phyloP scores from a whole-genome alignment of 169 alveolate genomes.

The Perkinsus chesapeaki region DNA sequence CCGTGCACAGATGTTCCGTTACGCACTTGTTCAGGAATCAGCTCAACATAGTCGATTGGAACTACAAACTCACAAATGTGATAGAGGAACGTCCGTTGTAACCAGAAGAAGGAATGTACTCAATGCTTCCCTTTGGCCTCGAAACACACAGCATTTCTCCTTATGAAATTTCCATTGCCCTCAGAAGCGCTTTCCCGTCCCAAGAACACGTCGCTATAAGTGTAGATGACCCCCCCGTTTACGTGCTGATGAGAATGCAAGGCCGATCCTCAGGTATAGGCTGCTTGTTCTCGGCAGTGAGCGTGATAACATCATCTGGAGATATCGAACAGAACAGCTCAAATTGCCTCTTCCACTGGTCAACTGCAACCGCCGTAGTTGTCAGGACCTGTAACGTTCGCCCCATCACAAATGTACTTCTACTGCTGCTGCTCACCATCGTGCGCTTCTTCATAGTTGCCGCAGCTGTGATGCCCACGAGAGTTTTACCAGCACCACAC shows the following conservation, averaged over 20 bases:
- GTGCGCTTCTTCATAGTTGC: conserved; percentile 89
- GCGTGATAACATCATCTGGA: conserved; percentile 68
- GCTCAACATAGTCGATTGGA: too few relatives aligned
- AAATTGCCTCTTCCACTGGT: conserved; percentile 80
- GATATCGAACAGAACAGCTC: conserved; percentile 79
- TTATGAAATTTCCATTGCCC: too few relatives aligned
- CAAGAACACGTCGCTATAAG: background rate
- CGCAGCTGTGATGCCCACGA: conserved; percentile 98
- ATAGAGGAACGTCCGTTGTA: too few relatives aligned
- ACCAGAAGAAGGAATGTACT: too few relatives aligned
- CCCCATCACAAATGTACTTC: background rate
- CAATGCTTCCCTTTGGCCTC: too few relatives aligned
- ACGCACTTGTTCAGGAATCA: too few relatives aligned
- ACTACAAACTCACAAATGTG: too few relatives aligned
- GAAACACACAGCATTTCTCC: too few relatives aligned
- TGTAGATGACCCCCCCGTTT: background rate
- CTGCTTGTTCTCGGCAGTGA: conserved; percentile 90
- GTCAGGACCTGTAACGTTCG: conserved; percentile 30
- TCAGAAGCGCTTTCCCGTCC: too few relatives aligned
- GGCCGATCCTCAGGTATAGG: background rate
- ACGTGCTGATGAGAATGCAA: background rate
- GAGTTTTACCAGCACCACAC: conserved; percentile 99
- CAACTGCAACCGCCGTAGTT: conserved; percentile 84
- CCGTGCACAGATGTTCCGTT: too few relatives aligned
- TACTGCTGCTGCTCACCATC: conserved; percentile 53